Evolutionary conservation across 306 rosid genomes (phyloP), one percentile per base, ranked within the genome.

Genomic region (Acacia melanoxylon): DNA sequence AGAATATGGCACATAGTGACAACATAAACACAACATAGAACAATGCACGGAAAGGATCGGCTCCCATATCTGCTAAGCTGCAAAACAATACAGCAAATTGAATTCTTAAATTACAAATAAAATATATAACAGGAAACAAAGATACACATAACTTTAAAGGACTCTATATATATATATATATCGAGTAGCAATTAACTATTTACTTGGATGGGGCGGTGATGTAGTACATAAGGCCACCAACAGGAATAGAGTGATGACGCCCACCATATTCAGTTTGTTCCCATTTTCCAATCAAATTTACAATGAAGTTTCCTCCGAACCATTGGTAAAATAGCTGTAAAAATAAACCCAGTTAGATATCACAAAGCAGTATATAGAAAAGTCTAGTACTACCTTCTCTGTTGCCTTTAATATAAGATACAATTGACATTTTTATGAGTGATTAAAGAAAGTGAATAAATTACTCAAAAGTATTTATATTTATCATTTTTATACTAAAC

Each of bases 11-110:
- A 77, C 97, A 92, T 0, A 94, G 97, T 33, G 97, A 83, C 79
- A 92, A 83, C 98, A 94, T 92, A 81, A 94, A 94, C 17, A 90
- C 89, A 8, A 94, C 86, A 83, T 92, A 94, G 90, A 94, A 91
- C 83, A 94, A 58, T 2, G 97, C 97, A 77, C 91, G 94, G 88
- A 89, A 92, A 42, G 97, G 98, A 83, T 94, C 92, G 84, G 97
- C 97, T 6, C 94, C 97, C 91, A 94, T 92, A 82, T 92, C 97
- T 83, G 94, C 98, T 75, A 94, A 87, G 92, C 97, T 94, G 94
- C 83, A 40, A 41, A n/a, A 68, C 9, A 74, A 59, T 14, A 76
- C 6, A 24, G 15, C 49, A 29, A 37, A 56, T 22, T 19, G 7
- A 15, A 3, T 1, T 15, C 51, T 58, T 11, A 25, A 37, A 56